A percentile compares a stretch with the other conserved stretches of the same genome.
phyloP scores from a whole-genome alignment of 345 rosid genomes.

The Syzygium oleosum region DNA sequence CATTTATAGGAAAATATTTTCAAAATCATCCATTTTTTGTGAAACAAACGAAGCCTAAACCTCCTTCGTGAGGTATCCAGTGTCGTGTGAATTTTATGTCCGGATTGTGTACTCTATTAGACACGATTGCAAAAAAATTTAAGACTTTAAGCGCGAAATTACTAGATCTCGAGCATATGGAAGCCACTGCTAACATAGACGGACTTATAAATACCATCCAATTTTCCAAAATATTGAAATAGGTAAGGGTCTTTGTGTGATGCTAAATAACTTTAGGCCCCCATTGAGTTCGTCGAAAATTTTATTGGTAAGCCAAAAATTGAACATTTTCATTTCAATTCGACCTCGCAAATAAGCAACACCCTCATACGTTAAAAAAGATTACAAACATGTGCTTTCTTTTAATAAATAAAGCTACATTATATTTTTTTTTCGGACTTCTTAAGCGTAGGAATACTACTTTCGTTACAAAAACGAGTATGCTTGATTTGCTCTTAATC shows the following conservation, averaged over 20 bases:
- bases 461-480: background rate
- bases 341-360: background rate
- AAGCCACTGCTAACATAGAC: too few species aligned
- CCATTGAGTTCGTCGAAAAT: background rate
- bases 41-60: accelerated
- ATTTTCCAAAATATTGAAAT: background rate
- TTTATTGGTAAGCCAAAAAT: background rate
- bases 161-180: background rate
- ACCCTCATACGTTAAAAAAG: accelerated
- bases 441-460: background rate
- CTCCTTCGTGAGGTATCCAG: background rate
- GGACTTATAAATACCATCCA: too few species aligned
- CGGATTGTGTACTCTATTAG: background rate
- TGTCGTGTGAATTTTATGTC: background rate
- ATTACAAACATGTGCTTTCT: background rate
- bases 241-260: background rate
- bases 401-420: background rate
- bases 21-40: accelerated
- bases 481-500: background rate
- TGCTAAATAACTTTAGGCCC: background rate
- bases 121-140: background rate
- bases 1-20: background rate
- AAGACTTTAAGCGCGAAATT: background rate
- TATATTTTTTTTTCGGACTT: background rate
- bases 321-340: background rate